These are phyloP conservation scores for Acanthamoeba healyi DNA, from an alignment of 208 protist species.

Conservation along the genomic window DNA sequence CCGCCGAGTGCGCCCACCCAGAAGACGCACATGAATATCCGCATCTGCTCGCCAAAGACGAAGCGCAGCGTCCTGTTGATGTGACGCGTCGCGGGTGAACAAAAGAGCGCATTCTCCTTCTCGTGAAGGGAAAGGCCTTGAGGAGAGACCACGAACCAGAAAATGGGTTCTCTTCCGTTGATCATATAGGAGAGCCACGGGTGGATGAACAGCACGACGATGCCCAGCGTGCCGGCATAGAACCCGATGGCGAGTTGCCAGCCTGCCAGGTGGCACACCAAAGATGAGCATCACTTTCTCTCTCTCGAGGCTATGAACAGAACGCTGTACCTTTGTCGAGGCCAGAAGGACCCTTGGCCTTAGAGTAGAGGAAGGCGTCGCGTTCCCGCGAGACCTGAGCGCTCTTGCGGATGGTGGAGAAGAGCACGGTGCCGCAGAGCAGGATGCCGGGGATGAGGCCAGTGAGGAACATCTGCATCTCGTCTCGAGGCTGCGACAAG, in stretches of 20 bases:
- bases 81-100: background rate
- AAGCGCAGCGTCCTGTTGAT: background rate
- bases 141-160: background rate
- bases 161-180: background rate
- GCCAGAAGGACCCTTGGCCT: background rate
- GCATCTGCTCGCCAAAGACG: background rate
- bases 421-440: constrained; percentile 5
- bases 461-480: constrained; percentile 28
- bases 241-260: constrained; percentile 8
- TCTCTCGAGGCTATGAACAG: background rate
- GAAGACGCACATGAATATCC: constrained; percentile 12
- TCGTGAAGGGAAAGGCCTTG: background rate
- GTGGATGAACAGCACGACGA: constrained; percentile 29
- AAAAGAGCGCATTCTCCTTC: background rate
- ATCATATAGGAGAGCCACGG: constrained; percentile 34
- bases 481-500: constrained; percentile 4
- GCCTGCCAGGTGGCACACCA: background rate
- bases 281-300: background rate
- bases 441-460: constrained; percentile 37
- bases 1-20: constrained; percentile 10
- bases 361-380: constrained; percentile 27
- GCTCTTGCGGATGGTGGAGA: constrained; percentile 33
- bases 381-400: constrained; percentile 5
- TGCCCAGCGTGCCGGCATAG: background rate
- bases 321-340: background rate